Percentiles rank a stretch among this genome's conserved stretches.
These are phyloP conservation scores for Mycosphaerella sp. DNA, from an alignment of 2,329 filamentous ascomycete genomes.

Conservation along the genomic window DNA sequence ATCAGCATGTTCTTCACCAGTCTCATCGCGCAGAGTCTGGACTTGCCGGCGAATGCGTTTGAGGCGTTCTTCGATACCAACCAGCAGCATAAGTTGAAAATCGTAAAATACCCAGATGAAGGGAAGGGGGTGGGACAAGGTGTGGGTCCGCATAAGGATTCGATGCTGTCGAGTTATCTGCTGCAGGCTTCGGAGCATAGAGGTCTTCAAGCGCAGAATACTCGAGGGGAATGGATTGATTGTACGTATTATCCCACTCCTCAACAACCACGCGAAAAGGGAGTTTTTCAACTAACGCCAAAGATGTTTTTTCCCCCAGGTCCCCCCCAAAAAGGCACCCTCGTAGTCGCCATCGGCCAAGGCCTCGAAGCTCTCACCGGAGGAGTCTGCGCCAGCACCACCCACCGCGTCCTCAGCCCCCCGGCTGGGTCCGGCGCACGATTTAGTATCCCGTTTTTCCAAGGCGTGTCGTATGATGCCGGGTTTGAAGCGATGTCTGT, in stretches of 20 bases:
- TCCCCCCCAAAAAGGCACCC: conserved; percentile 65
- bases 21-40: conserved; percentile 78
- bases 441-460: conserved; percentile 82
- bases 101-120: conserved; percentile 75
- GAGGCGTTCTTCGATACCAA: conserved; percentile 66
- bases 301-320: no score
- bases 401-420: conserved; percentile 75
- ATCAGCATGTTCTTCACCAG: conserved; percentile 70
- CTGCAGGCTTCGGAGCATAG: conserved; percentile 71
- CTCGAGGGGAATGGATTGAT: conserved; percentile 72
- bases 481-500: conserved; percentile 71
- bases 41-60: conserved; percentile 63
- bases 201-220: conserved; percentile 79
- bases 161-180: conserved; percentile 75
- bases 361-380: conserved; percentile 78
- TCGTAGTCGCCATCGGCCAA: conserved; percentile 84
- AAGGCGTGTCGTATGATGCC: conserved; percentile 73
- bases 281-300: no score
- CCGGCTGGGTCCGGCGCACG: conserved; percentile 62
- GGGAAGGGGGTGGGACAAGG: conserved; percentile 54
- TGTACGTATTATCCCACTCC: conserved; percentile 37
- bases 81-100: conserved; percentile 79
- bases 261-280: no score
- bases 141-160: conserved; percentile 77
- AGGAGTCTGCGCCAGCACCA: conserved; percentile 74